Conservation (phyloP, 495 filamentous ascomycete species). For the Aspergillus hancockii region DNA sequence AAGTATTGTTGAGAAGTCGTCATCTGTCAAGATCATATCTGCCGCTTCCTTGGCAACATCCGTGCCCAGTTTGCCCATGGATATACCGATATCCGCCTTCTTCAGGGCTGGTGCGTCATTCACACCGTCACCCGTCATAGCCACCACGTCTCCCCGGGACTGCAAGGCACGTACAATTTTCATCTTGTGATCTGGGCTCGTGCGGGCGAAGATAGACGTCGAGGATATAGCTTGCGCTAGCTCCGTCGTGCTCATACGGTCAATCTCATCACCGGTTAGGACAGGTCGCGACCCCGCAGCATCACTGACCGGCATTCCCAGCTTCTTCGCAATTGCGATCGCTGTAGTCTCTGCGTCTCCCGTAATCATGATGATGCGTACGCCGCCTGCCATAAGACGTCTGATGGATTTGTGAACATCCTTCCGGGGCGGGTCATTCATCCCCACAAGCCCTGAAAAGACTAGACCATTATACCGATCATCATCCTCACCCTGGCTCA, state of each 20-base stretch:
- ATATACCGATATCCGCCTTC: slow-evolving; percentile 96
- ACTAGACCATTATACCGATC: slow-evolving; percentile 77
- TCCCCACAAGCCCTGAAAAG: slow-evolving; percentile 91
- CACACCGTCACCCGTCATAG: slow-evolving; percentile 98
- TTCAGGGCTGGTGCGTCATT: slow-evolving; percentile 97
- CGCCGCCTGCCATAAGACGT: slow-evolving; percentile 87
- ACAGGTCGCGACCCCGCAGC: slow-evolving; percentile 60
- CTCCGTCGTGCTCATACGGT: slow-evolving; percentile 82
- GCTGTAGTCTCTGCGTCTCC: slow-evolving; percentile 94
- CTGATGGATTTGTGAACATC: slow-evolving; percentile 88
- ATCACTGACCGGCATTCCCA: slow-evolving; percentile 79
- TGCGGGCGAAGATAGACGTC: slow-evolving; percentile 92
- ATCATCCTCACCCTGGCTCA: slow-evolving; percentile 57
- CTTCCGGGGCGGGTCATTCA: slow-evolving; percentile 92
- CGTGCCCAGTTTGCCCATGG: slow-evolving; percentile 93
- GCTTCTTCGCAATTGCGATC: slow-evolving; percentile 85
- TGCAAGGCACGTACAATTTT: slow-evolving; percentile 94
- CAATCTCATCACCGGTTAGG: slow-evolving; percentile 84
- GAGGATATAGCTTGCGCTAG: slow-evolving; percentile 79
- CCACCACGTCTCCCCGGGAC: slow-evolving; percentile 91
- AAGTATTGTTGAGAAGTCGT: slow-evolving; percentile 96
- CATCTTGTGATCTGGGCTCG: slow-evolving; percentile 95
- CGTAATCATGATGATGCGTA: slow-evolving; percentile 98
- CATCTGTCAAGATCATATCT: slow-evolving; percentile 99
- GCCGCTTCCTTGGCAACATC: slow-evolving; percentile 98